Base-by-base conservation (phyloP, 2,329 filamentous ascomycete genomes). In the Xylariales sp. region DNA sequence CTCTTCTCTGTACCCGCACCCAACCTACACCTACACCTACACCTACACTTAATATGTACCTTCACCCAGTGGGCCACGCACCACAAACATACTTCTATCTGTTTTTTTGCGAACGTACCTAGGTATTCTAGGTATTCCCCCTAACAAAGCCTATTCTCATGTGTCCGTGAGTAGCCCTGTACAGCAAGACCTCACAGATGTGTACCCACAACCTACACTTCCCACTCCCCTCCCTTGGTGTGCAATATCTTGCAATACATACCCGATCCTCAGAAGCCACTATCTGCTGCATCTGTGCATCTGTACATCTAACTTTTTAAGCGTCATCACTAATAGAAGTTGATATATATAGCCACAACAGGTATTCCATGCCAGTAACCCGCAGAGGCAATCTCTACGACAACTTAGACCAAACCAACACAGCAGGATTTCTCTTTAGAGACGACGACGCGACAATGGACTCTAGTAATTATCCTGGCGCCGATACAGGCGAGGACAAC, bases 361-460 rank as follows among this genome's bases (percentile, higher is more conserved):
- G 95, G 71, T 97, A 97, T 80, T 97, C 95, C 4, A 94, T 97
- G 92, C 95, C 95, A 39, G 92, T 95, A 59, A 93, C 91, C 55
- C 87, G 87, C 68, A 88, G 90, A 72, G 88, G 91, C 72, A 89
- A 90, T 70, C 82, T 89, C 74, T 89, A 91, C 76, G 89, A 90
- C 74, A 87, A 87, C 46, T 83, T 97, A 65, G 94, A 96, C 69
- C 91, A 93, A 73, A 93, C 93, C 75, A 94, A 96, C 81, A 94
- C 93, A 12, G 88, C 93, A 32, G 90, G 92, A 63, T 97, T 97
- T 76, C 84, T 97, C 45, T 97, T 97, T 78, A 91, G 91, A 68
- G 92, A 93, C 74, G 93, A 94, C 68, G 90, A 94, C 63, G 78
- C 81, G 62, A 78, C 77, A 58, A 87, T 89, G 54, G 89, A 91